Evolutionary conservation across 2,329 filamentous ascomycete species (phyloP), one percentile per base, ranked within the genome.

Genomic region (Clonostachys byssicola): DNA sequence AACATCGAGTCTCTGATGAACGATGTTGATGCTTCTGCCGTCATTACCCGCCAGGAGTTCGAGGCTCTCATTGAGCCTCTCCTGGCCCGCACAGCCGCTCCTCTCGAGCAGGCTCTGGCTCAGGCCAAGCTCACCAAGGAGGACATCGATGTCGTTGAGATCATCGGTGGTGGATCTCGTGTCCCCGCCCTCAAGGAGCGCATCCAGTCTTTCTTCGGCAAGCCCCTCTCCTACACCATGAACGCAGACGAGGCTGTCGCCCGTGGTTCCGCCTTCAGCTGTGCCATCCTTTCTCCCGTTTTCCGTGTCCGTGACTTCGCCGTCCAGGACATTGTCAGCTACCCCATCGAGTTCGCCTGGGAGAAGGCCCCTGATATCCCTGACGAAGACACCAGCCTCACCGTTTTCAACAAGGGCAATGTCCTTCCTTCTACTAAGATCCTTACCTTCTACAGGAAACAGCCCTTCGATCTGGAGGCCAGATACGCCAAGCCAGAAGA

Each of bases 1-100:
- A 97, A 92, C 78, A 95, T 99, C 61, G 94, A 99, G 77, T 96
- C 92, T 35, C 78, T 99, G 58, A 97, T 99, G 92, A 95, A 97
- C 71, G 94, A 99, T 66, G 77, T 96, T 52, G 94, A 99, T 66
- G 94, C 96, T 36, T 83, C 82, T 46, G 77, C 87, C 51, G 87
- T 95, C 80, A 80, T 99, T 63, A 96, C 92, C 67, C 88, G 94
- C 54, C 89, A 96, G 63, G 92, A 97, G 65, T 84, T 99, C 49
- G 94, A 99, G 77, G 84, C 86, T 53, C 84, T 99, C 67, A 83
- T 96, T 53, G 83, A 89, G 74, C 90, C 92, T 41, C 78, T 97
- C 45, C 78, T 99, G 35, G 77, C 80, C 58, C 85, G 89, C 56
- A 80, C 83, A 51, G 83, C 84, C 45, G 64, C 70, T 45, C 91